Conservation (phyloP, 306 rosid species). For the Cicer arietinum region DNA sequence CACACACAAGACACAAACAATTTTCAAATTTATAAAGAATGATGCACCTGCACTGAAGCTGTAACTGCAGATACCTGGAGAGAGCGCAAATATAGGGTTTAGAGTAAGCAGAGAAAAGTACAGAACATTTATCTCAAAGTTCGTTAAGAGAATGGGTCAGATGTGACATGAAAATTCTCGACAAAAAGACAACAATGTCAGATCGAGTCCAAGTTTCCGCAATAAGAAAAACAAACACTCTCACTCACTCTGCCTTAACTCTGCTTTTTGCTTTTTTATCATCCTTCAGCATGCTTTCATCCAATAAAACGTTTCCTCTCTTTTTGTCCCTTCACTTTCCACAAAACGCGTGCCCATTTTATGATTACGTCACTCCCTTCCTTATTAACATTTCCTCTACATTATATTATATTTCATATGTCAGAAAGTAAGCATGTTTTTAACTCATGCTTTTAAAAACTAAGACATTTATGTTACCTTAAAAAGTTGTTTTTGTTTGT, state of each 20-base stretch:
- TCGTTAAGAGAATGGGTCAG: constrained; percentile 39
- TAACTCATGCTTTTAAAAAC: neutral
- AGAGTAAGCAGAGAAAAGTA: neutral
- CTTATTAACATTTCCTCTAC: neutral
- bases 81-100: neutral
- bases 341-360: constrained; percentile 73
- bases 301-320: constrained; percentile 58
- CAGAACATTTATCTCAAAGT: constrained; percentile 25
- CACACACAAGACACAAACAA: no score
- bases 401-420: neutral
- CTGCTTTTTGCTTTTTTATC: neutral
- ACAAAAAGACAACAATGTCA: constrained; percentile 79
- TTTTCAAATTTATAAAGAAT: no score
- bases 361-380: constrained; percentile 83
- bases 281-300: constrained; percentile 48
- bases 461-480: neutral
- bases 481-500: constrained; percentile 49
- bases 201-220: constrained; percentile 51
- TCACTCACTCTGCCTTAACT: neutral
- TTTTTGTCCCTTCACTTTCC: constrained; percentile 59
- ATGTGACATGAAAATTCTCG: constrained; percentile 70
- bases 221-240: constrained; percentile 43
- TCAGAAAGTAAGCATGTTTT: neutral
- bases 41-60: no score
- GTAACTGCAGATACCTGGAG: no score